phyloP scores from a whole-genome alignment of 257 asterid species.

The Nicotiana otophora region DNA sequence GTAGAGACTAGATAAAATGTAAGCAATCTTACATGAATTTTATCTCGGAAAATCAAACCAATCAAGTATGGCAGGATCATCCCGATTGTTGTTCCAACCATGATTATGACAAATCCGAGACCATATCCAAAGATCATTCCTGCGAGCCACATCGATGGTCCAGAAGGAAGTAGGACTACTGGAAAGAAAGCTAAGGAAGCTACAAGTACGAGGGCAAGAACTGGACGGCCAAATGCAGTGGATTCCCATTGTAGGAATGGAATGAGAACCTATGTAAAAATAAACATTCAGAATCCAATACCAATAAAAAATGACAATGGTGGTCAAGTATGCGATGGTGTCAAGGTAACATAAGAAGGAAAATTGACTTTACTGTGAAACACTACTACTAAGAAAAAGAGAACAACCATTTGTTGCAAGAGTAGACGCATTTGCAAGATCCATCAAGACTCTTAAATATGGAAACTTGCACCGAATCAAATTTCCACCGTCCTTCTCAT shows the following conservation, averaged over 20 bases:
- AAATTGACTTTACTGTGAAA: neutral
- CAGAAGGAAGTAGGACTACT: conserved; percentile 78
- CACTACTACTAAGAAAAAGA: neutral
- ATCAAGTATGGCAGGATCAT: conserved; percentile 75
- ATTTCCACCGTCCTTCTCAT: neutral
- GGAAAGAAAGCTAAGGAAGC: conserved; percentile 87
- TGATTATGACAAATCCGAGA: conserved; percentile 74
- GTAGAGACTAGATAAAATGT: neutral
- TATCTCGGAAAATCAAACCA: conserved; percentile 70
- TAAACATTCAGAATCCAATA: neutral
- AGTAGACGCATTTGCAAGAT: neutral
- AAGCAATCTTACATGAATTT: conserved; percentile 58
- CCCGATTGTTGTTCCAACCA: conserved; percentile 84
- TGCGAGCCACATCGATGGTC: conserved; percentile 97
- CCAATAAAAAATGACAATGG: neutral
- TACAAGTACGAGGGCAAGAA: conserved; percentile 60
- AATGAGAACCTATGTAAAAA: conserved; percentile 48
- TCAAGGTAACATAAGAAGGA: neutral
- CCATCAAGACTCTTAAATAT: neutral
- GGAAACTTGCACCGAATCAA: neutral
- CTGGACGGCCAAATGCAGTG: conserved; percentile 83
- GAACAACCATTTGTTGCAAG: neutral
- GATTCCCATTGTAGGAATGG: conserved; percentile 92
- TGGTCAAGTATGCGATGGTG: neutral
- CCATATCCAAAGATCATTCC: conserved; percentile 98